Base-by-base conservation (phyloP, 192 early-diverging fungal genomes). In the Coemansia sp. region DNA sequence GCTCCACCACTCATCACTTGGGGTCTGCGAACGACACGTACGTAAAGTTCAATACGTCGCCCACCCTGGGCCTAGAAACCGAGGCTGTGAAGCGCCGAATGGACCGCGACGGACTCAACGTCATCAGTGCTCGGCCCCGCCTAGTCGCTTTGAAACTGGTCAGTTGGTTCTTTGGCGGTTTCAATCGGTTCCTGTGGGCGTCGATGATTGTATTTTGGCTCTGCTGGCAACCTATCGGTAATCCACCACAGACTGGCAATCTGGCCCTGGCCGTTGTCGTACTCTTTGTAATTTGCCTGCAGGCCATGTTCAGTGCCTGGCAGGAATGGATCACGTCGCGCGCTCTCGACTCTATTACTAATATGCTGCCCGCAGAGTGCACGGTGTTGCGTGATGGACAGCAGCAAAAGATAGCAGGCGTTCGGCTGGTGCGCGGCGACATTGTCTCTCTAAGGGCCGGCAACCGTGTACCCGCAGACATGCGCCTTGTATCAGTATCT, bases 401-500 rank as follows among this genome's bases (percentile, higher is more conserved):
- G 6, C n/a, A 33, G 21, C n/a, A 31, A 21, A 75, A 59, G 6
- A 80, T 94, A 46, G 63, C 86, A 13, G 81, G 88, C 27, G 66
- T 69, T 6, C 73, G 88, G 9, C 70, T 96, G 19, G 91, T 94
- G 16, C 74, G 85, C 5, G 94, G 94, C 57, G 94, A 96, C 60
- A 62, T 94, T 6, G 88, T 96, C 57, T 64, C 75, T 11, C 72
- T 95, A 41, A 81, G 73, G 0, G 60, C 87, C 13, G 94, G 93
- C 34, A 79, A 89, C 65, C 87, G 87, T 46, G 89, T 94, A 21
- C 93, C 94, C 27, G 93, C 93, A 8, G 94, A 96, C 59, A 24
- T 88, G 51, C 83, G 91, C 4, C 65, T 96, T 48, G 70, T 93
- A 13, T 75, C 81, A 6, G 87, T 87, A 13, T 84, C 85, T 35